These are phyloP conservation scores for Colletotrichum euphorbiae DNA, from an alignment of 2,329 filamentous ascomycete species.

Conservation along the genomic window DNA sequence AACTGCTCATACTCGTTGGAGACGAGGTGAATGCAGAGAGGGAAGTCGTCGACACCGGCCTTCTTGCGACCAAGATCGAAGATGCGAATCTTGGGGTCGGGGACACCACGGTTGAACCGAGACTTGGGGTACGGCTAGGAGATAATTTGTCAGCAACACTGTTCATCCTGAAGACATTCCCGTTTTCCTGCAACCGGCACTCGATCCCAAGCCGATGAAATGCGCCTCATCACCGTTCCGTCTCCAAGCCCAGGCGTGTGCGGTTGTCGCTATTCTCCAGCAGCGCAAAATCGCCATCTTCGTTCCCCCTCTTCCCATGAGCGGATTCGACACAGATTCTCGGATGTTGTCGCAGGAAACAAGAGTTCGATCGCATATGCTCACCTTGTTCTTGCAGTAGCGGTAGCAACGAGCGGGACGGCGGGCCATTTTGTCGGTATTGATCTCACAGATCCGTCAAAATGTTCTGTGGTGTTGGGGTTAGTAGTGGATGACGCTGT, in stretches of 20 bases:
- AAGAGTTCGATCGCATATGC: conserved; percentile 46
- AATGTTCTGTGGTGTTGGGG: conserved; percentile 49
- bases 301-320: conserved; percentile 19
- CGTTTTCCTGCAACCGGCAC: neutral
- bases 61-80: conserved; percentile 99
- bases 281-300: neutral
- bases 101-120: conserved; percentile 99
- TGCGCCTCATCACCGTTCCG: neutral
- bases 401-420: conserved; percentile 99
- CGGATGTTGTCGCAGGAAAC: conserved; percentile 15
- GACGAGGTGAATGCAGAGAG: conserved; percentile 98
- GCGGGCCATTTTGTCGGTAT: conserved; percentile 93
- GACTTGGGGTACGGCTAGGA: conserved; percentile 96
- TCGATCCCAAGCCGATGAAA: neutral
- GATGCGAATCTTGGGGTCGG: conserved; percentile 88
- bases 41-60: conserved; percentile 99
- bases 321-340: conserved; percentile 28
- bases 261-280: neutral
- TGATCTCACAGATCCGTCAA: conserved; percentile 51
- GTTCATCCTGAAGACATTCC: neutral
- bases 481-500: conserved; percentile 45
- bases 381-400: conserved; percentile 99
- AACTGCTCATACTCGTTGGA: conserved; percentile 99
- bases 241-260: neutral
- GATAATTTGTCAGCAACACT: neutral